Percentiles rank a stretch among this genome's conserved stretches.
Evolutionary conservation across 2,329 filamentous ascomycete genomes (phyloP).

Genomic region (Colletotrichum aenigma): DNA sequence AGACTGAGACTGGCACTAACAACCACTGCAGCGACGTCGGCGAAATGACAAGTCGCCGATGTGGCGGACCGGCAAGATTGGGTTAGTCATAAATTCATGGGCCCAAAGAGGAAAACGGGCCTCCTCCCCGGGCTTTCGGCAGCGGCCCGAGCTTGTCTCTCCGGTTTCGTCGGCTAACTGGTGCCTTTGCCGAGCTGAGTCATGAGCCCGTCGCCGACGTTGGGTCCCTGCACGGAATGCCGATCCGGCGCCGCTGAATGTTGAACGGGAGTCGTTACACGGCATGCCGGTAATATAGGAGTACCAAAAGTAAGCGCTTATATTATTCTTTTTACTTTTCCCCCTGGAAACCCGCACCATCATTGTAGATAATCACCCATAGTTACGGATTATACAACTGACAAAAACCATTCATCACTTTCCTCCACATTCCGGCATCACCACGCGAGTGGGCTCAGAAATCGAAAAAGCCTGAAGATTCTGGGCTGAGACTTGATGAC

Average conservation of each 20-base stretch:
- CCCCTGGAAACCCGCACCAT: not conserved
- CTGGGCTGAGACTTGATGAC: not conserved
- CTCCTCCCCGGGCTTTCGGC: not conserved
- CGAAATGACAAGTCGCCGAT: slow-evolving; percentile 20
- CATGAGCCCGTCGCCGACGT: not conserved
- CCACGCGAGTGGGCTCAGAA: too few relatives aligned
- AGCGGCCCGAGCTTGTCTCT: slow-evolving; percentile 7
- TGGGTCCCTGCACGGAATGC: not conserved
- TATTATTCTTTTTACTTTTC: not conserved
- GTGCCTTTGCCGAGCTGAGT: slow-evolving; percentile 17
- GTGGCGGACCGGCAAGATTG: not conserved
- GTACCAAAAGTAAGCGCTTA: not conserved
- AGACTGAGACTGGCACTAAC: not conserved
- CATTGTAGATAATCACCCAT: not conserved
- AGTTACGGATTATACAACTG: not conserved
- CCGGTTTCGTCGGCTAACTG: slow-evolving; percentile 19
- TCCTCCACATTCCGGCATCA: not conserved
- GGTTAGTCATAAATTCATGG: not conserved
- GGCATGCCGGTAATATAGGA: not conserved
- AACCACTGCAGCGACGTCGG: slow-evolving; percentile 5
- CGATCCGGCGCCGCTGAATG: not conserved
- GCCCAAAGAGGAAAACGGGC: not conserved
- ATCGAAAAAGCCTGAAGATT: not conserved
- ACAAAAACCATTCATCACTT: not conserved
- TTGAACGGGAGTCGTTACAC: not conserved